Evolutionary conservation across 2,329 filamentous ascomycete species (phyloP).

Genomic region (Nigrospora oryzae): DNA sequence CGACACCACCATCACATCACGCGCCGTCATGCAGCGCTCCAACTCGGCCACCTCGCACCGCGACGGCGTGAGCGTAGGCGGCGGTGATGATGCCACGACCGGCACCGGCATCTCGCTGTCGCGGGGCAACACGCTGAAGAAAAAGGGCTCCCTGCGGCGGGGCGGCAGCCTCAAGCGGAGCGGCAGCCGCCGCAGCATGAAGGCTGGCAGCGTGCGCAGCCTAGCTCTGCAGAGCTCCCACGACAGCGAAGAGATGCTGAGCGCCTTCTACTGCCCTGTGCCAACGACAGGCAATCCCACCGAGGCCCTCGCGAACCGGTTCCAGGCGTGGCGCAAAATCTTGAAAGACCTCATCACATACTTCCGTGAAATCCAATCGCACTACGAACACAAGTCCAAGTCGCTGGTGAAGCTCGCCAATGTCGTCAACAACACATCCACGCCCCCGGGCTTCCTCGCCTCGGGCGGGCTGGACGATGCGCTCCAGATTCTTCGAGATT

Average conservation of each 20-base stretch:
- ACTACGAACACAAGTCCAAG: conserved; percentile 82
- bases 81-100: conserved; percentile 21
- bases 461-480: conserved; percentile 86
- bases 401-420: conserved; percentile 75
- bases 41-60: conserved; percentile 47
- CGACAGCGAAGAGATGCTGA: conserved; percentile 65
- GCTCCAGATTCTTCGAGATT: conserved; percentile 67
- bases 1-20: conserved; percentile 31
- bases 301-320: conserved; percentile 76
- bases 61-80: conserved; percentile 30
- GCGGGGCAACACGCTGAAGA: conserved; percentile 71
- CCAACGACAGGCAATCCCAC: conserved; percentile 83
- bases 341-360: conserved; percentile 91
- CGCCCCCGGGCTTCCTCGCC: conserved; percentile 67
- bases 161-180: conserved; percentile 69
- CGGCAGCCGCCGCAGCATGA: conserved; percentile 71
- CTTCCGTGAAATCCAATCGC: conserved; percentile 83
- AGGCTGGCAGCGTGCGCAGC: conserved; percentile 80
- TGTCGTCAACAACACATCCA: conserved; percentile 69
- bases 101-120: conserved; percentile 23
- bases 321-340: conserved; percentile 93
- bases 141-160: conserved; percentile 72
- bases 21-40: conserved; percentile 45
- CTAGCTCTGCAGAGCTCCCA: conserved; percentile 61
- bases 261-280: conserved; percentile 82